Percentiles rank a stretch among this genome's conserved stretches.
These are phyloP conservation scores for Globisporangium takayamanum DNA, from an alignment of 352 stramenopile species.

Conservation along the genomic window DNA sequence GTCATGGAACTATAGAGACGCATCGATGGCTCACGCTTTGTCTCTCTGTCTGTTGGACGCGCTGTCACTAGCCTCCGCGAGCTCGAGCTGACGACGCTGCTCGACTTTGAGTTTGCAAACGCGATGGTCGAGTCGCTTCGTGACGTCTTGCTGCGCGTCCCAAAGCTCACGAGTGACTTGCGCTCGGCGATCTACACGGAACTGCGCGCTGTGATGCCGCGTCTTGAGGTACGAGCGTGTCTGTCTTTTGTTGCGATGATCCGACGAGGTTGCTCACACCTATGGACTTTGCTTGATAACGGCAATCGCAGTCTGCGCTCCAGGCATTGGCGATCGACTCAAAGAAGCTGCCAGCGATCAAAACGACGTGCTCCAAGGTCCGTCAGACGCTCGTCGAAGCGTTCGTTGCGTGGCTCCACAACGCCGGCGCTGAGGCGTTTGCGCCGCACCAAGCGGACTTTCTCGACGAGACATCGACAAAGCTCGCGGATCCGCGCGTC, in stretches of 20 bases:
- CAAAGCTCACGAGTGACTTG: slow-evolving; percentile 18
- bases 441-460: slow-evolving; percentile 33
- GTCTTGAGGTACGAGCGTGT: slow-evolving; percentile 36
- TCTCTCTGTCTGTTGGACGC: too few relatives aligned
- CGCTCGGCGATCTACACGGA: slow-evolving; percentile 29
- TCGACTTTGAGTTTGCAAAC: slow-evolving; percentile 55
- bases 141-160: slow-evolving; percentile 39
- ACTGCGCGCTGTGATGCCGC: slow-evolving; percentile 44
- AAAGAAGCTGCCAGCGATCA: slow-evolving; percentile 34
- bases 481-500: slow-evolving; percentile 61
- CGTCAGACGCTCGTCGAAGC: slow-evolving; percentile 58
- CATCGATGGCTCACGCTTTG: not conserved
- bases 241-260: not conserved
- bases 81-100: slow-evolving; percentile 20
- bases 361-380: slow-evolving; percentile 44
- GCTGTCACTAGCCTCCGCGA: slow-evolving; percentile 28
- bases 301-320: slow-evolving; percentile 12
- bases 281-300: too few relatives aligned
- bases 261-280: not conserved
- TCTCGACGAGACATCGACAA: slow-evolving; percentile 46
- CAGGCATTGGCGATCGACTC: slow-evolving; percentile 28
- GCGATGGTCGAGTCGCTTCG: slow-evolving; percentile 47
- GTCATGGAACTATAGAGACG: not conserved
- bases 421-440: slow-evolving; percentile 27
- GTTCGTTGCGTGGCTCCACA: slow-evolving; percentile 63